These are phyloP conservation scores for Bruguiera gymnorhiza DNA, from an alignment of 345 rosid genomes.

Conservation along the genomic window DNA sequence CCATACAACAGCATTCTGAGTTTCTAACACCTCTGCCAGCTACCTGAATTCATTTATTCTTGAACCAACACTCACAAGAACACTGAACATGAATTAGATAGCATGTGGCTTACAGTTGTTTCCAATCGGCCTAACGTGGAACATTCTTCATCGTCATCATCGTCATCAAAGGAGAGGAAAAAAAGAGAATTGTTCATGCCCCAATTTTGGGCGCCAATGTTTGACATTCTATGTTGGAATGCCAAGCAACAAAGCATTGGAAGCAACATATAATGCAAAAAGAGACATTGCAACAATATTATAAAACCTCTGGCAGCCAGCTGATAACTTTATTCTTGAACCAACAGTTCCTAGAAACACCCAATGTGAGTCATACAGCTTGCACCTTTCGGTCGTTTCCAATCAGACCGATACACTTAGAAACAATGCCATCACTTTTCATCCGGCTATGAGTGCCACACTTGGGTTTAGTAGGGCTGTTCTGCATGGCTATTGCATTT, in stretches of 20 bases:
- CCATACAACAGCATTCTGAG: not conserved
- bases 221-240: not conserved
- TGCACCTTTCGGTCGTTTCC: constrained; percentile 34
- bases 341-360: no score
- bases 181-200: not conserved
- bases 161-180: no score
- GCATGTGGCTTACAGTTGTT: not conserved
- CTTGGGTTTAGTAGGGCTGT: constrained; percentile 30
- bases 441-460: constrained; percentile 46
- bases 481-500: constrained; percentile 37
- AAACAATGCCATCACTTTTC: constrained; percentile 70
- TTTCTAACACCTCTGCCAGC: not conserved
- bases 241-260: constrained; percentile 9
- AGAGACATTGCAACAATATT: not conserved
- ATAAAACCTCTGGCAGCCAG: not conserved
- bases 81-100: not conserved
- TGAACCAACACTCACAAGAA: not conserved
- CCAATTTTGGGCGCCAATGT: constrained; percentile 7
- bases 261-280: not conserved
- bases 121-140: not conserved
- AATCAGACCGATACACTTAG: constrained; percentile 48
- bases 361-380: constrained; percentile 13
- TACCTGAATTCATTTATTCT: not conserved
- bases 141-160: no score
- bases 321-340: not conserved